Evolutionary conservation across 192 early-diverging fungal species (phyloP), one percentile per base, ranked within the genome.

Genomic region (Linnemannia hyalina): DNA sequence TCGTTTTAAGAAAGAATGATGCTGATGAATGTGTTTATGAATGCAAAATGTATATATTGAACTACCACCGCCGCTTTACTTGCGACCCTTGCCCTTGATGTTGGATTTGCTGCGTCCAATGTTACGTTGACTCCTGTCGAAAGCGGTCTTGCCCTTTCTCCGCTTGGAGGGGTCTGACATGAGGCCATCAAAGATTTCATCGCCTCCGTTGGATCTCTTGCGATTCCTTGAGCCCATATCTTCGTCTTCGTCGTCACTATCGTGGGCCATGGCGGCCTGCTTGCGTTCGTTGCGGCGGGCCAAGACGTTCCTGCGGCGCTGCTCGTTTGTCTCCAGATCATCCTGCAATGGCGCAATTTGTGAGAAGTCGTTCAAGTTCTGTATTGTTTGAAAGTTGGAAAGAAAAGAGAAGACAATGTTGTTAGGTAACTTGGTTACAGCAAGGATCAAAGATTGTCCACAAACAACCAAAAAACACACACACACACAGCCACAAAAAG

Each of bases 311-410:
- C 80, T 78, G 46, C 88, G 77, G 22, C 88, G 88, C 57, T 89
- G 88, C 46, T 90, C 87, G 23, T 77, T 82, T 38, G 87, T 80
- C 71, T 91, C 90, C 32, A 90, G 86, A 41, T 91, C 91, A 73
- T 90, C 77, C 47, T 90, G 87, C 41, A 93, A 73, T 73, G 87
- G 87, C 35, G 85, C 88, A 47, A 93, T 77, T 72, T 88, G 91
- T 44, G 85, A 85, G 78, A 93, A 92, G 83, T 93, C 91, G 63
- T 92, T 90, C 73, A 93, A 74, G 74, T 92, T 91, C 90, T 92
- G 44, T 76, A n/a, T 32, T 11, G 55, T 22, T 70, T 70, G n/a
- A 38, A 70, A 75, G 46, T 46, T 38, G 38, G 32, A 76, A 47
- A 55, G 55, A 42, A 42, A 68, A 46, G 47, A 20, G 16, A 72